phyloP scores from a whole-genome alignment of 768 basidiomycete species.

The Termitomyces sp. region DNA sequence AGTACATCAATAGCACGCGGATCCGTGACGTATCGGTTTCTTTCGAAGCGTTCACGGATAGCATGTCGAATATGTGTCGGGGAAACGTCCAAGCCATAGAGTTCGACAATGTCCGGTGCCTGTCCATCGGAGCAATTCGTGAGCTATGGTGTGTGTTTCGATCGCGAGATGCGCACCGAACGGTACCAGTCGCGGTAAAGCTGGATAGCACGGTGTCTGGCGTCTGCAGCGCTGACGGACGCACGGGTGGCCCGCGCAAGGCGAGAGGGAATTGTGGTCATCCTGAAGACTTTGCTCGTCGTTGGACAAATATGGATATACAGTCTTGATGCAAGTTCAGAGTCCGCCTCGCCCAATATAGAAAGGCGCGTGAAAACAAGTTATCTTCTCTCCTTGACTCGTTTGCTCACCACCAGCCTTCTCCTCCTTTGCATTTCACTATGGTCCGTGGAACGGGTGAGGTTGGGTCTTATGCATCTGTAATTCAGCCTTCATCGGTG shows the following conservation, averaged over 20 bases:
- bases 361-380: slow-evolving; percentile 1
- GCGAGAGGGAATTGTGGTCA: slow-evolving; percentile 82
- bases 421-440: slow-evolving; percentile 5
- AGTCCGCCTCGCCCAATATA: slow-evolving; percentile 15
- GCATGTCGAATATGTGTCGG: slow-evolving; percentile 72
- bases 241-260: slow-evolving; percentile 65
- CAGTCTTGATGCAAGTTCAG: slow-evolving; percentile 8
- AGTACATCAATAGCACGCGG: slow-evolving; percentile 79
- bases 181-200: slow-evolving; percentile 95
- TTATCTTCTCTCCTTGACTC: slow-evolving; percentile 8
- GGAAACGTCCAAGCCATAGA: slow-evolving; percentile 81
- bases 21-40: slow-evolving; percentile 79
- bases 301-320: slow-evolving; percentile 9
- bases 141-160: neutral
- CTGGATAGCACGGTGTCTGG: slow-evolving; percentile 60
- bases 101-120: slow-evolving; percentile 85
- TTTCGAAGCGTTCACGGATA: slow-evolving; percentile 84
- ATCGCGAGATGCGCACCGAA: slow-evolving; percentile 48
- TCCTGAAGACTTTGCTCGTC: slow-evolving; percentile 14
- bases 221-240: slow-evolving; percentile 53
- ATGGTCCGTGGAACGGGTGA: slow-evolving; percentile 51
- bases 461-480: neutral
- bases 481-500: neutral
- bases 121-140: slow-evolving; percentile 24
- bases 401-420: neutral